Evolutionary conservation across 768 basidiomycete genomes (phyloP).

Genomic region (Cystobasidium ongulense): DNA sequence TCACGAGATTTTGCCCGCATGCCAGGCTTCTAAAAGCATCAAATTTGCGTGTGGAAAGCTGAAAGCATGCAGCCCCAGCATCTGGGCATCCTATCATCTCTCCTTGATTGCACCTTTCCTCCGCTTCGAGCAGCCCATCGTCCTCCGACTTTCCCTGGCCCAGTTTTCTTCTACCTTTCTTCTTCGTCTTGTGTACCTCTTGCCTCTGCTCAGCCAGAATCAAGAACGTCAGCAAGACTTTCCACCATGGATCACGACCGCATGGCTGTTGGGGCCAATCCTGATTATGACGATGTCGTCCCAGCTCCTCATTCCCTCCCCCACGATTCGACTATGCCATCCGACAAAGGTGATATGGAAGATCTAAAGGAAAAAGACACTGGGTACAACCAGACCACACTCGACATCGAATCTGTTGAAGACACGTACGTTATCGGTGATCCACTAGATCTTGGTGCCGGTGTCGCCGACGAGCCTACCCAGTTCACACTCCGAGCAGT

Average conservation of each 20-base stretch:
- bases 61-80: background rate
- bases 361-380: slow-evolving; percentile 13
- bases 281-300: slow-evolving; percentile 33
- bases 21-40: background rate
- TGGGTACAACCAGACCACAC: slow-evolving; percentile 22
- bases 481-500: slow-evolving; percentile 30
- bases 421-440: slow-evolving; percentile 20
- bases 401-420: slow-evolving; percentile 20
- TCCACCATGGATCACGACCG: background rate
- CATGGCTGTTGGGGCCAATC: background rate
- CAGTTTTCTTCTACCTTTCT: background rate
- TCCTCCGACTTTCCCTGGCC: background rate
- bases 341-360: slow-evolving; percentile 5
- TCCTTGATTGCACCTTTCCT: background rate
- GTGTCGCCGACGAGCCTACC: slow-evolving; percentile 3
- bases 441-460: background rate
- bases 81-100: slow-evolving; percentile 1
- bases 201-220: background rate
- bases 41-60: background rate
- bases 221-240: background rate
- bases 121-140: background rate
- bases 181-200: background rate
- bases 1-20: slow-evolving; percentile 11
- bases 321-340: background rate
- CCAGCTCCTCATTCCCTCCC: background rate